Evolutionary conservation across 345 rosid species (phyloP).

Genomic region (Lepidium africanum): DNA sequence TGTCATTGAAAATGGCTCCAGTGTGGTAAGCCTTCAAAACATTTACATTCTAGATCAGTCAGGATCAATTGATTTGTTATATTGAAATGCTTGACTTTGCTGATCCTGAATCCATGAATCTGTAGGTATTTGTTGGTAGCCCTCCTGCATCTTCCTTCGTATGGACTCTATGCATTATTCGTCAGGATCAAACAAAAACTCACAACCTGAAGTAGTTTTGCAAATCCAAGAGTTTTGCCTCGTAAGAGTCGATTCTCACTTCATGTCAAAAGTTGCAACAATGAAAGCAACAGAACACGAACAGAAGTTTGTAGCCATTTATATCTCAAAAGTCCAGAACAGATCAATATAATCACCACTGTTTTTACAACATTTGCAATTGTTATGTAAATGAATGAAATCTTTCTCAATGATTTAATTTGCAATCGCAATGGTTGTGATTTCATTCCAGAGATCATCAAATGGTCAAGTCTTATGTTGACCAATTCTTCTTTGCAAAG

Average conservation of each 20-base stretch:
- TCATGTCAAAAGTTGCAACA: neutral
- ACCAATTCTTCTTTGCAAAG: neutral
- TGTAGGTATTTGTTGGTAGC: constrained; percentile 51
- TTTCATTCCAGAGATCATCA: neutral
- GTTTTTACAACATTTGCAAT: neutral
- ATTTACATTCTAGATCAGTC: neutral
- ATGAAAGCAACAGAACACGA: neutral
- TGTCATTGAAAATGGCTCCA: constrained; percentile 49
- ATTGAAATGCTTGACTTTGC: neutral
- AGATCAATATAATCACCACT: neutral
- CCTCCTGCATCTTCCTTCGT: constrained; percentile 54
- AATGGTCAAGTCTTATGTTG: neutral
- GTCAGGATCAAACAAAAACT: constrained; percentile 33
- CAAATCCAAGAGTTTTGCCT: neutral
- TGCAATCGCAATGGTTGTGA: neutral
- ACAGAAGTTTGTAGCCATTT: neutral
- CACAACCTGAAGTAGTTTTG: neutral
- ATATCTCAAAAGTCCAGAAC: neutral
- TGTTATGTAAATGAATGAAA: neutral
- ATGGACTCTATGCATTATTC: constrained; percentile 36
- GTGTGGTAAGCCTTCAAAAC: constrained; percentile 39
- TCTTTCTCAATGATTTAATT: neutral
- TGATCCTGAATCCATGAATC: neutral
- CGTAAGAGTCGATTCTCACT: neutral
- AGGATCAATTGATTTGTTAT: neutral